Evolutionary conservation across 768 basidiomycete genomes (phyloP).

Genomic region (Nidularia sp.): DNA sequence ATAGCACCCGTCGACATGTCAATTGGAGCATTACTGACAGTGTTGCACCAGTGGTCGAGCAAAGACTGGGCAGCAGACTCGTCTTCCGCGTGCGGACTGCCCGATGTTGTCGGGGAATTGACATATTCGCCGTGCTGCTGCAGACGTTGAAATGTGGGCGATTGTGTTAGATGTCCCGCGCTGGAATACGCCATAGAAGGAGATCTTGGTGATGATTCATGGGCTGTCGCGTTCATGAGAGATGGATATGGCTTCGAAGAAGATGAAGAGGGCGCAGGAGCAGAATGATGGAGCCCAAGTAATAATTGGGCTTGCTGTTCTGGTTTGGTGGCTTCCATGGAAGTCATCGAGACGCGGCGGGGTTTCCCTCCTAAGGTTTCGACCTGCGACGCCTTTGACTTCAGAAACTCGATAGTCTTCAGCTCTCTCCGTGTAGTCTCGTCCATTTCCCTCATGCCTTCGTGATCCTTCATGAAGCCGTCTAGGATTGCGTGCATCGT

Average conservation of each 20-base stretch:
- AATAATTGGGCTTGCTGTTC: constrained; percentile 51
- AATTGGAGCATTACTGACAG: constrained; percentile 63
- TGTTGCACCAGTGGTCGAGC: constrained; percentile 82
- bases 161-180: constrained; percentile 28
- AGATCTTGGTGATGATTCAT: constrained; percentile 19
- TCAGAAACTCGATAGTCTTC: constrained; percentile 81
- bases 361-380: constrained; percentile 27
- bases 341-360: constrained; percentile 15
- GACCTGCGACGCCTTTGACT: constrained; percentile 59
- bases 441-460: constrained; percentile 65
- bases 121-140: constrained; percentile 51
- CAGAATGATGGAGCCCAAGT: constrained; percentile 40
- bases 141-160: constrained; percentile 58
- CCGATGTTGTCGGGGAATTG: constrained; percentile 58
- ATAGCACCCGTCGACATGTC: constrained; percentile 47
- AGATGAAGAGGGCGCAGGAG: constrained; percentile 20
- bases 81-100: constrained; percentile 73
- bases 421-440: constrained; percentile 80
- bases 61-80: constrained; percentile 73
- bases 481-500: constrained; percentile 81
- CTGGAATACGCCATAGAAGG: constrained; percentile 21
- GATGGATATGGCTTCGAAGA: constrained; percentile 26
- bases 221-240: constrained; percentile 13
- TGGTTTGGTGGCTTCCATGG: constrained; percentile 21
- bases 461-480: constrained; percentile 68